Percentiles rank a stretch among this genome's conserved stretches.
These are phyloP conservation scores for Fusarium oxysporum DNA, from an alignment of 2,329 filamentous ascomycete species.

Conservation along the genomic window DNA sequence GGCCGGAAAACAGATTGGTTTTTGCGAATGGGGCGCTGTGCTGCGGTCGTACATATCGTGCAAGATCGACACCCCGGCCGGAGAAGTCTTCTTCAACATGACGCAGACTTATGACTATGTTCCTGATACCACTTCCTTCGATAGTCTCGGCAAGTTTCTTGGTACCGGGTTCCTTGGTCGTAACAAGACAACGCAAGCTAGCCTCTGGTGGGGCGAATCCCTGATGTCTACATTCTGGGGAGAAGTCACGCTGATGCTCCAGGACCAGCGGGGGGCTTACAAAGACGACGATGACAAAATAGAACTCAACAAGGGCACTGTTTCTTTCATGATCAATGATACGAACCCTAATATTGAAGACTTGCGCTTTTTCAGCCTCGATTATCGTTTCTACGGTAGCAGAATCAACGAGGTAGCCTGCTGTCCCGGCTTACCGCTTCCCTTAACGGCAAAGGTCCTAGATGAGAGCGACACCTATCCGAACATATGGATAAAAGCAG, in stretches of 20 bases:
- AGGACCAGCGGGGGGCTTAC: neutral
- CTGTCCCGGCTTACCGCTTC: accelerated
- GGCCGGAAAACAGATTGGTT: neutral
- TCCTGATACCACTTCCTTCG: neutral
- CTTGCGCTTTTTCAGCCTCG: neutral
- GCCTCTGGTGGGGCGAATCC: neutral
- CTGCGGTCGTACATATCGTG: neutral
- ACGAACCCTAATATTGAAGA: accelerated
- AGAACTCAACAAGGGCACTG: neutral
- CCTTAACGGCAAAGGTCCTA: accelerated
- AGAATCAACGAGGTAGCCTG: neutral
- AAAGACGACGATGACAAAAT: neutral
- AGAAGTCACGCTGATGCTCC: neutral
- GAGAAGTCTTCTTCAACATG: neutral
- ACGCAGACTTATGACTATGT: neutral
- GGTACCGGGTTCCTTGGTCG: neutral
- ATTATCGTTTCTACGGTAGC: neutral
- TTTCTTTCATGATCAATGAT: neutral
- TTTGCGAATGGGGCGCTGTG: neutral
- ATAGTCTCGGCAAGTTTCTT: neutral
- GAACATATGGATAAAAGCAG: neutral
- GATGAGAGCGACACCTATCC: neutral
- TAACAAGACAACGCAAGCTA: neutral
- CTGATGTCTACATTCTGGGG: neutral
- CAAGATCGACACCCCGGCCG: neutral